Percentiles rank a stretch among this genome's conserved stretches.
Evolutionary conservation across 164 flowering plant genomes (phyloP).

Genomic region (Saururus chinensis): DNA sequence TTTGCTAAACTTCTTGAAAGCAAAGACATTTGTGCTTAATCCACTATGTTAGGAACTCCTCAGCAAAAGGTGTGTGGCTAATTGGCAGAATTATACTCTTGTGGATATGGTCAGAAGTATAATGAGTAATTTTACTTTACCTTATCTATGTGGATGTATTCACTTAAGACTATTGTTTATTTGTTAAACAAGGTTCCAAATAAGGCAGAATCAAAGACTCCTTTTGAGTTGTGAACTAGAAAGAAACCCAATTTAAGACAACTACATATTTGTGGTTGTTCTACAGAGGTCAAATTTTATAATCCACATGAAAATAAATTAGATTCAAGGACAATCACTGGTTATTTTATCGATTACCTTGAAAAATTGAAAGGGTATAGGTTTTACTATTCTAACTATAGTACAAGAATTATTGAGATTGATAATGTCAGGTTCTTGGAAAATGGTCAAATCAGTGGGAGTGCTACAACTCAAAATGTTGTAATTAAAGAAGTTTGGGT

Average conservation of each 20-base stretch:
- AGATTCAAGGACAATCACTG: background rate
- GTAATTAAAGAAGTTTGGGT: background rate
- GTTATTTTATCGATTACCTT: background rate
- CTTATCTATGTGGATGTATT: slow-evolving; percentile 1
- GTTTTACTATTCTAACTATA: no score
- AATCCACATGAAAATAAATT: no score
- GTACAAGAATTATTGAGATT: background rate
- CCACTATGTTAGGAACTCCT: background rate
- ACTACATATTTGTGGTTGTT: no score
- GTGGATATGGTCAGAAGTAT: slow-evolving; percentile 4
- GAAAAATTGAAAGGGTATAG: no score
- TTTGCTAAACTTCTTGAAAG: background rate
- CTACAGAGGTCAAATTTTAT: no score
- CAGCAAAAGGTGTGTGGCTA: slow-evolving; percentile 1
- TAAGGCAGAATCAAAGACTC: background rate
- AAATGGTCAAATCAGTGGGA: background rate
- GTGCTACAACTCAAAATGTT: no score
- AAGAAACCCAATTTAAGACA: no score
- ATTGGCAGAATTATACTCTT: background rate
- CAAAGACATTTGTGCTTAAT: background rate
- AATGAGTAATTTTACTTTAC: background rate
- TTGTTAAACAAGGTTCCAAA: no score
- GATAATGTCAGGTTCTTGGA: background rate
- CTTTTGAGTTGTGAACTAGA: no score
- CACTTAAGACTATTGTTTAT: background rate